Evolutionary conservation across 768 basidiomycete species (phyloP).

Genomic region (Kwoniella bestiolae): DNA sequence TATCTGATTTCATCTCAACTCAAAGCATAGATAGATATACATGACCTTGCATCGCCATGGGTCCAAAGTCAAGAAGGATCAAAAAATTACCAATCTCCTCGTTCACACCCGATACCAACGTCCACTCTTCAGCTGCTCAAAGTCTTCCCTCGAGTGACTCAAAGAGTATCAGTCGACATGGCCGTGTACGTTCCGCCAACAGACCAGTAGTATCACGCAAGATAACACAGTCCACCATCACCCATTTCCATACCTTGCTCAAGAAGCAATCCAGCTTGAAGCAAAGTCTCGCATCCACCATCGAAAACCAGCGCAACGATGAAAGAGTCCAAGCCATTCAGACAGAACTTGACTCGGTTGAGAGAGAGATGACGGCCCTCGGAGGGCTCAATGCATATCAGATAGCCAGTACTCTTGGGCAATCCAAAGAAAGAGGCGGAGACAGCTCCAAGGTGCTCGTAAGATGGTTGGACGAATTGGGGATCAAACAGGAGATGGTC

Average conservation of each 20-base stretch:
- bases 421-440: constrained; percentile 79
- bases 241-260: constrained; percentile 76
- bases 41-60: neutral
- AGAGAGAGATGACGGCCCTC: constrained; percentile 67
- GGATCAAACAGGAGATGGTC: neutral
- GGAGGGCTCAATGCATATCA: constrained; percentile 84
- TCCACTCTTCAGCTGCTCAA: neutral
- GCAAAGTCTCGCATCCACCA: constrained; percentile 18
- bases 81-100: constrained; percentile 25
- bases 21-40: too few species aligned
- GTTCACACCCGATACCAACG: neutral
- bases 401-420: constrained; percentile 78
- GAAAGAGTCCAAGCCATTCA: constrained; percentile 20
- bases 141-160: too few species aligned
- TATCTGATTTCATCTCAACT: too few species aligned
- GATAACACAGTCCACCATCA: constrained; percentile 73
- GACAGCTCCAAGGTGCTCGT: constrained; percentile 83
- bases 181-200: neutral
- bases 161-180: too few species aligned
- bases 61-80: neutral
- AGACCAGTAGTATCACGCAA: constrained; percentile 42
- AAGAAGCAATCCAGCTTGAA: constrained; percentile 70
- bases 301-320: constrained; percentile 27
- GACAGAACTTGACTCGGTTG: constrained; percentile 59
- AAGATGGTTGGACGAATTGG: constrained; percentile 68